These are phyloP conservation scores for Wolfiporia cocos DNA, from an alignment of 1,284 basidiomycete species.

Conservation along the genomic window DNA sequence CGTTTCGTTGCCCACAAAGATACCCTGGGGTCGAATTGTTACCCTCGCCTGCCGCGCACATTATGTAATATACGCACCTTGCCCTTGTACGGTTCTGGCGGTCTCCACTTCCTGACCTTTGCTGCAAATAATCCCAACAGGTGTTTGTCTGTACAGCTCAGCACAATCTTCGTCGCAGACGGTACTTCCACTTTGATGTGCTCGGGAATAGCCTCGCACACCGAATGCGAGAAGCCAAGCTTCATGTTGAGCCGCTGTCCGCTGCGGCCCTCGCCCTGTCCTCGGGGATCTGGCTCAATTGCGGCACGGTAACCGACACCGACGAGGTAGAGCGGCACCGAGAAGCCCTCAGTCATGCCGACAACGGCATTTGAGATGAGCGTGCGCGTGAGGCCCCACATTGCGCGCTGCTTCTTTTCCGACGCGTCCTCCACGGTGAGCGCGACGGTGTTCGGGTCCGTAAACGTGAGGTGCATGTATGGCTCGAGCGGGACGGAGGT, in stretches of 20 bases:
- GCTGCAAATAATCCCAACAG: conserved; percentile 85
- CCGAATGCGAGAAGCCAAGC: conserved; percentile 87
- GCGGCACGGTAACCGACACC: conserved; percentile 93
- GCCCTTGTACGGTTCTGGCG: conserved; percentile 96
- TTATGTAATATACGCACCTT: conserved; percentile 74
- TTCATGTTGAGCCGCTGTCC: conserved; percentile 79
- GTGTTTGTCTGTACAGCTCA: conserved; percentile 71
- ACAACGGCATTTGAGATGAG: conserved; percentile 85
- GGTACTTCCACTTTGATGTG: conserved; percentile 76
- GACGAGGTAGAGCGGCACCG: conserved; percentile 79
- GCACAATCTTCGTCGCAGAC: conserved; percentile 60
- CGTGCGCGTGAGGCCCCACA: conserved; percentile 93
- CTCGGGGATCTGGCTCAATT: conserved; percentile 81
- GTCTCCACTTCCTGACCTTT: conserved; percentile 77
- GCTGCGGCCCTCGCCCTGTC: conserved; percentile 47
- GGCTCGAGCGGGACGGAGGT: conserved; percentile 65
- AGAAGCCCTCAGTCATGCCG: conserved; percentile 89
- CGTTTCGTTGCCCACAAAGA: conserved; percentile 87
- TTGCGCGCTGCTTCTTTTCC: conserved; percentile 73
- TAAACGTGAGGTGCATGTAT: conserved; percentile 60
- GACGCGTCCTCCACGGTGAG: conserved; percentile 71
- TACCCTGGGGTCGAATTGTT: conserved; percentile 55
- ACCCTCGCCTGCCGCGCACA: too few species aligned
- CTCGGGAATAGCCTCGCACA: conserved; percentile 77
- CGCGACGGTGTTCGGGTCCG: conserved; percentile 41